A percentile compares a stretch with the other conserved stretches of the same genome.
phyloP scores from a whole-genome alignment of 768 basidiomycete genomes.

The Russula olivacea region DNA sequence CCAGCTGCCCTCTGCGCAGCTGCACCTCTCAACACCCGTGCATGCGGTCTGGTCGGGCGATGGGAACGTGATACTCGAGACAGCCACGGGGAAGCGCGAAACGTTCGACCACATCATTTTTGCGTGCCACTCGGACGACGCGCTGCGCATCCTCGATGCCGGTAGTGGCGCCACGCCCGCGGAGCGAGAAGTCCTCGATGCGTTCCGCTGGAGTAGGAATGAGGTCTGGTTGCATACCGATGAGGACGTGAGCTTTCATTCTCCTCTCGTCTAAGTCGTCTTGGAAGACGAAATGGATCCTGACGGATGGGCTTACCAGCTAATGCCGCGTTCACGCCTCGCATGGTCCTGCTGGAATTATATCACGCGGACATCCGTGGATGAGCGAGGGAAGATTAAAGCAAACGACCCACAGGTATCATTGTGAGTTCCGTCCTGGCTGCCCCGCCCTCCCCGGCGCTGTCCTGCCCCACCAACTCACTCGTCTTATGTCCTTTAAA shows the following conservation, averaged over 20 bases:
- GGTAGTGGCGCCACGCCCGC: slow-evolving; percentile 45
- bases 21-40: slow-evolving; percentile 59
- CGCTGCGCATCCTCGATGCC: slow-evolving; percentile 43
- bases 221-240: slow-evolving; percentile 65
- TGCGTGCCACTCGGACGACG: slow-evolving; percentile 66
- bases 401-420: slow-evolving; percentile 40
- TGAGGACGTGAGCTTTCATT: slow-evolving; percentile 39
- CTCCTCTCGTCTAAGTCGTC: neutral
- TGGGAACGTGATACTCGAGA: slow-evolving; percentile 40
- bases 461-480: neutral
- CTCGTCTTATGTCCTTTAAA: neutral
- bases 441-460: too few relatives aligned
- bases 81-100: slow-evolving; percentile 34
- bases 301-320: slow-evolving; percentile 32
- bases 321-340: slow-evolving; percentile 56
- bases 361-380: slow-evolving; percentile 45
- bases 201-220: slow-evolving; percentile 51
- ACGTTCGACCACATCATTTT: slow-evolving; percentile 67
- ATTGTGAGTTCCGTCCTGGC: neutral
- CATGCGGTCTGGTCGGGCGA: slow-evolving; percentile 31
- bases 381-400: slow-evolving; percentile 34
- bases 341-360: slow-evolving; percentile 84
- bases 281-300: neutral
- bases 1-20: slow-evolving; percentile 43
- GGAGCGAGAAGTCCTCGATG: slow-evolving; percentile 37